Base-by-base conservation (phyloP, 2,329 filamentous ascomycete species). In the Plenodomus tracheiphilus region DNA sequence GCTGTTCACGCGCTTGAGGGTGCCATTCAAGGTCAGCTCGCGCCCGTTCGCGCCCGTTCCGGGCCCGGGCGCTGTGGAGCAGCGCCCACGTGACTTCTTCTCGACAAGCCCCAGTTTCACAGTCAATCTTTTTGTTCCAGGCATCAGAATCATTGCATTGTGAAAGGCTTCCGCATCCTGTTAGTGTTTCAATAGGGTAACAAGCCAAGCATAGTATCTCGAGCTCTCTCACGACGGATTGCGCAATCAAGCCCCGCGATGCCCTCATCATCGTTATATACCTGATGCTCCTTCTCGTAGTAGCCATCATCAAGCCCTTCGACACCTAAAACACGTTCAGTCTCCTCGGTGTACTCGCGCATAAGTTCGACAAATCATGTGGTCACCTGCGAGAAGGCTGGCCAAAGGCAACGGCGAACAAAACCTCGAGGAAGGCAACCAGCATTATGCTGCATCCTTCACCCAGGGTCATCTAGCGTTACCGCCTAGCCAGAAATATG, bases 401-500 rank as follows among this genome's bases (percentile, higher is more conserved):
- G 11, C 8, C 8, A 32, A 32, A 11, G 6, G 6, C 39, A 65
- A 74, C 13, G 77, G 78, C 46, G 81, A 83, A 59, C 68, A 81
- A 53, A 82, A 84, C 49, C 68, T 87, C 18, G 74, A 81, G 45
- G 68, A 77, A 39, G 79, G 79, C 40, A 88, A 88, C 66, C 77
- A 75, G 25, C 71, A 77, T 25, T 85, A 86, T 62, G 79, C 77
- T 4, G 71, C 76, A 2, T 72, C 68, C 2, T 92, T 91, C 70
- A 82, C 77, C n/a, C 77, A 88, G 53, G 87, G 85, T 15, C 56
- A 85, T 53, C 79, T 91, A 4, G 79, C 82, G 1, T 79, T 91
- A 1, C 86, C 87, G 0, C 88, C 88, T 15, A 82, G 82, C 9
- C 87, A 87, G 73, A 82, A 86, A 60, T 88, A 88, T 62, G 76